phyloP scores from a whole-genome alignment of 2,329 filamentous ascomycete genomes.

The Talaromyces sp. region DNA sequence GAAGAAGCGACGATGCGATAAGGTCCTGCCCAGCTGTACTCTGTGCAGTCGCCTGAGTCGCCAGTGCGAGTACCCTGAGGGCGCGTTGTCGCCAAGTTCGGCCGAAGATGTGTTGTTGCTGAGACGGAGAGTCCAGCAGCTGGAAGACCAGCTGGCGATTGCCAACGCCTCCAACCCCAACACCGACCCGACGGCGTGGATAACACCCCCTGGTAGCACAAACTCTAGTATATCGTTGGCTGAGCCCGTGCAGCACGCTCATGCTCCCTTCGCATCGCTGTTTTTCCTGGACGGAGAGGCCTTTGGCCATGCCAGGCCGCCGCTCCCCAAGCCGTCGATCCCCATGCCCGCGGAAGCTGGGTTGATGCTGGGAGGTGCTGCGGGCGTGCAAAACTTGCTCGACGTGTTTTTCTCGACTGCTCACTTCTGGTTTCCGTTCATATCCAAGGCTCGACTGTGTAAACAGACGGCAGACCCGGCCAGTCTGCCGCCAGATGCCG shows the following conservation, averaged over 20 bases:
- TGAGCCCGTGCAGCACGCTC: background rate
- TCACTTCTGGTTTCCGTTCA: background rate
- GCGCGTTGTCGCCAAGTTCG: background rate
- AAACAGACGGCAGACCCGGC: background rate
- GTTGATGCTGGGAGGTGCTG: background rate
- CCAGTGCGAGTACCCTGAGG: constrained; percentile 18
- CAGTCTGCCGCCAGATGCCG: constrained; percentile 15
- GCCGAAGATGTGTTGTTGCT: background rate
- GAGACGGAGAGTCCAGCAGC: background rate
- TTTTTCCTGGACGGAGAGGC: background rate
- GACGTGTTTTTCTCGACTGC: background rate
- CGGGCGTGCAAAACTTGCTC: background rate
- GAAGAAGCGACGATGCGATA: constrained; percentile 52
- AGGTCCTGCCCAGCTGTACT: constrained; percentile 44
- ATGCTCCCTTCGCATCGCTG: background rate
- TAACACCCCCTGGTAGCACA: background rate
- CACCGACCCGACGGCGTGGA: background rate
- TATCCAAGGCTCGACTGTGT: background rate
- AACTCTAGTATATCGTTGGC: background rate
- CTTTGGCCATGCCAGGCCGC: background rate
- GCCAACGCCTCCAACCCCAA: background rate
- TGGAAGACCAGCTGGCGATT: background rate
- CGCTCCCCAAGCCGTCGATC: background rate
- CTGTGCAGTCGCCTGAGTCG: constrained; percentile 37
- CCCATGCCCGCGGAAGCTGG: background rate